These are phyloP conservation scores for Hericium erinaceus DNA, from an alignment of 768 basidiomycete species.

Conservation along the genomic window DNA sequence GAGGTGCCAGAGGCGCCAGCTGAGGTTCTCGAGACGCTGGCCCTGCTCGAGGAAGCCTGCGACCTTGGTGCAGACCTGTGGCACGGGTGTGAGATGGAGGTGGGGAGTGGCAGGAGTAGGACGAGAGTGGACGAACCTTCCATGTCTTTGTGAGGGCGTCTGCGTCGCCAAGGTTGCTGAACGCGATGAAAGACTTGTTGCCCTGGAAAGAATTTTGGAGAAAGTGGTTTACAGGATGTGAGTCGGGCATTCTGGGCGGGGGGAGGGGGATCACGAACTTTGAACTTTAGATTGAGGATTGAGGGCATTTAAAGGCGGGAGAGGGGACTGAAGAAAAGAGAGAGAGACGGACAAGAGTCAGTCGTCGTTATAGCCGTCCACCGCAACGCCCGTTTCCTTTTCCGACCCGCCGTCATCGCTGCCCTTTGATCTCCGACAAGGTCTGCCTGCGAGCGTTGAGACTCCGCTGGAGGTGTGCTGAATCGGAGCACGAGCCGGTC, in stretches of 20 bases:
- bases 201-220: slow-evolving; percentile 35
- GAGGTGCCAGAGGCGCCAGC: slow-evolving; percentile 88
- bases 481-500: no score
- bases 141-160: slow-evolving; percentile 85
- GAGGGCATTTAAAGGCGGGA: slow-evolving; percentile 47
- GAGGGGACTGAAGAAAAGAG: background rate
- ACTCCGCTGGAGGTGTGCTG: no score
- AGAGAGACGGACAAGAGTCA: background rate
- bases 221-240: slow-evolving; percentile 15
- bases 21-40: slow-evolving; percentile 84
- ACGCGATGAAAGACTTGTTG: slow-evolving; percentile 92
- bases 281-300: slow-evolving; percentile 83
- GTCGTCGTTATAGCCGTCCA: background rate
- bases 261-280: slow-evolving; percentile 32
- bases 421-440: no score
- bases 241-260: slow-evolving; percentile 1
- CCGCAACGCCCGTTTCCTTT: no score
- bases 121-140: slow-evolving; percentile 47
- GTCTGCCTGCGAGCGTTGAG: no score
- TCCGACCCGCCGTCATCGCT: no score
- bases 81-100: background rate
- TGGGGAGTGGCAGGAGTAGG: slow-evolving; percentile 2
- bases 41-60: slow-evolving; percentile 87
- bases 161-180: slow-evolving; percentile 78
- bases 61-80: slow-evolving; percentile 81